Evolutionary conservation across 192 early-diverging fungal genomes (phyloP), one percentile per base, ranked within the genome.

Genomic region (Podila clonocystis): DNA sequence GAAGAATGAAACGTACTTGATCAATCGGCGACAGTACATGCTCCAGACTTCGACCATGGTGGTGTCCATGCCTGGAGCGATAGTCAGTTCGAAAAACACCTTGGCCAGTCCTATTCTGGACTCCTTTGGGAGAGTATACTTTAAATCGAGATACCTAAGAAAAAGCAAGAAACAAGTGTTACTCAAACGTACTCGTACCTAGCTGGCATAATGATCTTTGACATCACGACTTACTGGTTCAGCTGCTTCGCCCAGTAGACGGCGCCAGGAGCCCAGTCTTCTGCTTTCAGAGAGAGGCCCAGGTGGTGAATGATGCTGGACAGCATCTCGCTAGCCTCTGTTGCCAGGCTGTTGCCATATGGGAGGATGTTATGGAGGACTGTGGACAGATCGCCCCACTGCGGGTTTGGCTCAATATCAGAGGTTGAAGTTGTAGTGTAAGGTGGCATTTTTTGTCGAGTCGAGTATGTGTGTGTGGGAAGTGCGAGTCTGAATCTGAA

Each of bases 61-160:
- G 38, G 86, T 60, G 82, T 95, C 92, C 80, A 95, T 91, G 17
- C 90, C 88, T 30, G 91, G 89, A 19, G 87, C 86, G 31, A 89
- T 78, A 8, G 84, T 75, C 36, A 95, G 84, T 62, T 92, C 90
- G 82, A 90, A 93, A 58, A 95, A 77, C 13, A 93, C 52, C 50
- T 82, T 73, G 31, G 88, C 91, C 49, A 93, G 72, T 28, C 83
- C 67, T 19, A 84, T 86, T 22, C 93, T 87, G 30, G 86, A 87
- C 30, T 89, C 76, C 22, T 78, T 38, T 26, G 92, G 75, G n/a
- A 93, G 57, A 22, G 82, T 67, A 65, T 92, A 88, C 49, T 93
- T 91, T 28, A 93, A 72, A 48, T 90, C 90, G 36, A 94, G 75
- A 67, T 91, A 92, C 60, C 91, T 92, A 70, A 20, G n/a, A 67